Percentiles rank a stretch among this genome's conserved stretches.
These are phyloP conservation scores for Tricholoma sp. DNA, from an alignment of 768 basidiomycete genomes.

Conservation along the genomic window DNA sequence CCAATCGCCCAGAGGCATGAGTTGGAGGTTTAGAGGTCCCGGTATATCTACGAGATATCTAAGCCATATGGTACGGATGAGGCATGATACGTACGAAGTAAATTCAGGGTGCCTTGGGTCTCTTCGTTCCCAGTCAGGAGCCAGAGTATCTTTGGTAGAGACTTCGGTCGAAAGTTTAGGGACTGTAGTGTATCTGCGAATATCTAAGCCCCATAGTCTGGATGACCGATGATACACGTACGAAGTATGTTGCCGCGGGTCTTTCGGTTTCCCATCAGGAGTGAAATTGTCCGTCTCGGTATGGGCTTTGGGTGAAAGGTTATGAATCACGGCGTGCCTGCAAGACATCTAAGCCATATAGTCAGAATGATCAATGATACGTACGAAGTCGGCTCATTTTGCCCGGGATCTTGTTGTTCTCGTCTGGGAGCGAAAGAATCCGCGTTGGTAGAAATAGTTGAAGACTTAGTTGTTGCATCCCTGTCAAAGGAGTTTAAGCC, in stretches of 20 bases:
- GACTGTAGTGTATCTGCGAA: background rate
- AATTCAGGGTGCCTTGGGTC: background rate
- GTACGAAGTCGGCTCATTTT: background rate
- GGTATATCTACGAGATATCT: background rate
- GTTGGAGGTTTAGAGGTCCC: background rate
- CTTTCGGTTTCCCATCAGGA: background rate
- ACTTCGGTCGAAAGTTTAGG: background rate
- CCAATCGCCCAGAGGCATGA: background rate
- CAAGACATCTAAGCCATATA: background rate
- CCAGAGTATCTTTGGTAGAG: background rate
- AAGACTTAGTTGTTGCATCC: no score
- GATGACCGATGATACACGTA: background rate
- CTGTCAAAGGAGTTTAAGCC: no score
- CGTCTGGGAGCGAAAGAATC: no score
- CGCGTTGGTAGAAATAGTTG: no score
- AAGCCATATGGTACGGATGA: background rate
- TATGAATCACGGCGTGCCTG: background rate
- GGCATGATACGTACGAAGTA: background rate
- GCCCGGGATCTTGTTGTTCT: no score
- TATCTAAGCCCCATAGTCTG: background rate
- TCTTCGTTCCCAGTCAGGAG: background rate
- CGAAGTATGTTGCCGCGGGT: background rate
- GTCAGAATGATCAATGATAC: background rate
- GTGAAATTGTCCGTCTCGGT: background rate
- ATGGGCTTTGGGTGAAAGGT: background rate